Conservation (phyloP, 345 rosid genomes). For the Salix purpurea region DNA sequence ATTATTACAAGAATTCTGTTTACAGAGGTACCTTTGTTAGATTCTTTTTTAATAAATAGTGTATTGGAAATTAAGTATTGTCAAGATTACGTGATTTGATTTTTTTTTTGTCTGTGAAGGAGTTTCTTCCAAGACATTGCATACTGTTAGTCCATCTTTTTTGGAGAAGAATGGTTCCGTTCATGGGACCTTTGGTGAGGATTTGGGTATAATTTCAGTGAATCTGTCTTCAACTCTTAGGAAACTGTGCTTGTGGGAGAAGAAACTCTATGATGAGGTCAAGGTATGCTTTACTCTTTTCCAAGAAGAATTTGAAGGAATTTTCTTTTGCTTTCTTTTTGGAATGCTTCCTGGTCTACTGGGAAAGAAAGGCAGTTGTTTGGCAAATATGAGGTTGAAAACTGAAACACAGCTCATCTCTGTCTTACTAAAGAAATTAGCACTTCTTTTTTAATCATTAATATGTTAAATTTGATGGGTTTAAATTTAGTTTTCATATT, state of each 20-base stretch:
- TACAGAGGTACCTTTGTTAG: slow-evolving; percentile 20
- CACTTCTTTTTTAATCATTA: background rate
- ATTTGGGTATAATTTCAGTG: slow-evolving; percentile 22
- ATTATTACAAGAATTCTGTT: slow-evolving; percentile 21
- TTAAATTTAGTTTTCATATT: background rate
- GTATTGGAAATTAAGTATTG: background rate
- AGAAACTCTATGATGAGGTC: slow-evolving; percentile 66
- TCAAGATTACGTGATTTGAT: background rate
- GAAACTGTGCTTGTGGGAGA: slow-evolving; percentile 66
- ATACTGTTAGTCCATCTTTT: slow-evolving; percentile 15
- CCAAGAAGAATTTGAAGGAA: slow-evolving; percentile 2
- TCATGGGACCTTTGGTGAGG: slow-evolving; percentile 24
- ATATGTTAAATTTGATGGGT: background rate
- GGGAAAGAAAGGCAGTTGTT: background rate
- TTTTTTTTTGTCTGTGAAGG: background rate
- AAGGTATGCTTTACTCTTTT: slow-evolving; percentile 41
- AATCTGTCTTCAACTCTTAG: slow-evolving; percentile 51
- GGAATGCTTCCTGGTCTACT: slow-evolving; percentile 2
- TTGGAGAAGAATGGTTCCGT: slow-evolving; percentile 17
- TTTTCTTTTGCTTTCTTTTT: background rate
- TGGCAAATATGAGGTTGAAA: background rate
- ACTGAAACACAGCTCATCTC: background rate
- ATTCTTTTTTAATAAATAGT: background rate
- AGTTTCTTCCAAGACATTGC: slow-evolving; percentile 39
- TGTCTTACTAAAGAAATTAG: background rate